Evolutionary conservation across 441 rosid species (phyloP), one percentile per base, ranked within the genome.

Genomic region (Bruguiera hainesii): DNA sequence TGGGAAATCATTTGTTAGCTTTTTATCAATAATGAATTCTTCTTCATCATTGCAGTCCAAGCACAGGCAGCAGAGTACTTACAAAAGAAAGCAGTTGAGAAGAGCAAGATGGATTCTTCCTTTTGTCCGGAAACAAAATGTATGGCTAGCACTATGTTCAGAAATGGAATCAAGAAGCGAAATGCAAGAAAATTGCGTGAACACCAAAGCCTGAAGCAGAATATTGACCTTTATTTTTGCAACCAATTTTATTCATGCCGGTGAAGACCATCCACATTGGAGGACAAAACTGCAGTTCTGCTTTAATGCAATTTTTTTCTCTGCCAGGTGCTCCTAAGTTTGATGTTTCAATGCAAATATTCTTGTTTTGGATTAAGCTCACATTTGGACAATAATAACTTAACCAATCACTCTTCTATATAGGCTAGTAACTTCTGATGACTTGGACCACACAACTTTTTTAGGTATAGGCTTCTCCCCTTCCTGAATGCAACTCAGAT

Each of bases 161-260:
- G 87, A 75, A 76, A 75, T 59, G 94, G 90, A 61, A 85, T 87
- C 74, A 85, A 77, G 80, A 90, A 70, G 79, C 82, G 81, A 67
- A 83, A 87, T 50, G 69, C 66, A 21, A 68, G 75, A 65, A 69
- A 66, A 72, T 62, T 89, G 77, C 67, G 35, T 28, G 76, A 69
- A 50, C 72, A 68, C 56, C 82, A 79, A 68, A 76, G 56, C 51
- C 20, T 64, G 49, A 73, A 63, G 55, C 64, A 55, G 68, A 73
- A 68, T 11, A 30, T 39, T 26, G 15, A 65, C 56, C 28, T 51
- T 50, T 48, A 61, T 71, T 31, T 53, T 60, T 13, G 25, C 49
- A 61, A 60, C 19, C 69, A 48, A 39, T 7, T 71, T 55, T 55
- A 26, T 26, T 19, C 53, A 49, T 51, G 58, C 16, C 16, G 25